Evolutionary conservation across 2,329 filamentous ascomycete species (phyloP), one percentile per base, ranked within the genome.

Genomic region (Cladophialophora psammophila): DNA sequence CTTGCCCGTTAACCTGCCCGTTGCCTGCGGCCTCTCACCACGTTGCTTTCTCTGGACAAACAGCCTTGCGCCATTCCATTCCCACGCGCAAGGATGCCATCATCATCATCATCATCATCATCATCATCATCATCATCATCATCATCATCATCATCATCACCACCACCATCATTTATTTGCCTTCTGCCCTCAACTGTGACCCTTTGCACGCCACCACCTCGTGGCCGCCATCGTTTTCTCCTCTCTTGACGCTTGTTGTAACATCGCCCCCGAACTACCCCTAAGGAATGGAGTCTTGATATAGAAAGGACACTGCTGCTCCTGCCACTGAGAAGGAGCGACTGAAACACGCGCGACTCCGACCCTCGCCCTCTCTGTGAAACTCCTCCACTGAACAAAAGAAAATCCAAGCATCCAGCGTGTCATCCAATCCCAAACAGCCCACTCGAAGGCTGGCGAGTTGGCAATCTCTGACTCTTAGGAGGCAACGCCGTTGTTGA

Each of bases 361-460:
- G 7, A 50, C 8, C 45, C 45, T 50, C 45, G 45, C 45, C 45
- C 5, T 26, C 3, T n/a, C 26, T 50, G 34, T 52, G 42, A 66
- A 62, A 66, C 58, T 58, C 64, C 15, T 26, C 45, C 18, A 10
- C 45, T n/a, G 18, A 26, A 20, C 45, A 50, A 50, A 50, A 50
- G n/a, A 20, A n/a, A 50, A 50, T 50, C 45, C 52, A 55, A 55
- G 52, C 52, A 40, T 10, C 57, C 65, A 63, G 58, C 55, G 60
- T 64, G 61, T 64, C 61, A 64, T 53, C 65, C 45, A 64, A 63
- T 58, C 65, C 65, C 54, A 36, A 60, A 36, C 59, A 59, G 40
- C 34, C 64, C 48, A 63, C 64, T 26, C 18, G 31, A 55, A 20
- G 34, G 52, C 60, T 55, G 20, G 53, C 60, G 56, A 36, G 52